A percentile compares a stretch with the other conserved stretches of the same genome.
Conservation (phyloP, 2,329 filamentous ascomycete species). For the Claviceps pazoutovae region DNA sequence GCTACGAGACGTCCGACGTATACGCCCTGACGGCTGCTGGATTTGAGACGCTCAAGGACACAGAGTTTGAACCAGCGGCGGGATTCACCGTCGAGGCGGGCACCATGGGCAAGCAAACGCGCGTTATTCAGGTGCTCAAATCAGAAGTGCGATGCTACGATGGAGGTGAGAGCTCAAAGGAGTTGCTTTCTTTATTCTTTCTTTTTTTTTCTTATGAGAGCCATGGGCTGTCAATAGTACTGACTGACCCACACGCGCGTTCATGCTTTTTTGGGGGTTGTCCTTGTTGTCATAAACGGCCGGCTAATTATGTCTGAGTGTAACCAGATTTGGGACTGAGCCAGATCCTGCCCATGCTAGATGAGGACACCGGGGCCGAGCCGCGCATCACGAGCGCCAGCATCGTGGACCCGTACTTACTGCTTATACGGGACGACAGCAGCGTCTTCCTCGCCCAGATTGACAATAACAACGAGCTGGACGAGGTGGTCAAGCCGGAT, state of each 20-base stretch:
- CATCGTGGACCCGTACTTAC: conserved; percentile 73
- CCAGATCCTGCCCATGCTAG: conserved; percentile 85
- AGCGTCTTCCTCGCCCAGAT: conserved; percentile 69
- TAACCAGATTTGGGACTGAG: conserved; percentile 65
- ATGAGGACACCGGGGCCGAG: conserved; percentile 76
- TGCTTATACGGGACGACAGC: conserved; percentile 72
- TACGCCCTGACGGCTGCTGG: conserved; percentile 61
- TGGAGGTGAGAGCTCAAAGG: conserved; percentile 44
- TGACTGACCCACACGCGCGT: not conserved
- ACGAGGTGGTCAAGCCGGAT: conserved; percentile 59
- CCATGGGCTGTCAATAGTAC: too few species aligned
- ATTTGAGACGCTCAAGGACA: conserved; percentile 62
- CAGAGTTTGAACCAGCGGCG: conserved; percentile 84
- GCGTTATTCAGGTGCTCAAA: conserved; percentile 76
- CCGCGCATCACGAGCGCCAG: conserved; percentile 66
- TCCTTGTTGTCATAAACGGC: too few species aligned
- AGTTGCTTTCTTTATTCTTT: not conserved
- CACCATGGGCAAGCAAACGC: conserved; percentile 63
- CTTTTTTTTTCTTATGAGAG: not conserved
- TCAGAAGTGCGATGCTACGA: conserved; percentile 86
- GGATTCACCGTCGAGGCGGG: conserved; percentile 78
- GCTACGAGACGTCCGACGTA: conserved; percentile 64
- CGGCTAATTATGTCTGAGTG: not conserved
- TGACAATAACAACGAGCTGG: conserved; percentile 65
- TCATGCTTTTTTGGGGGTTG: too few species aligned